Conservation (phyloP, 2,329 filamentous ascomycete genomes). For the Alternaria tenuissima region DNA sequence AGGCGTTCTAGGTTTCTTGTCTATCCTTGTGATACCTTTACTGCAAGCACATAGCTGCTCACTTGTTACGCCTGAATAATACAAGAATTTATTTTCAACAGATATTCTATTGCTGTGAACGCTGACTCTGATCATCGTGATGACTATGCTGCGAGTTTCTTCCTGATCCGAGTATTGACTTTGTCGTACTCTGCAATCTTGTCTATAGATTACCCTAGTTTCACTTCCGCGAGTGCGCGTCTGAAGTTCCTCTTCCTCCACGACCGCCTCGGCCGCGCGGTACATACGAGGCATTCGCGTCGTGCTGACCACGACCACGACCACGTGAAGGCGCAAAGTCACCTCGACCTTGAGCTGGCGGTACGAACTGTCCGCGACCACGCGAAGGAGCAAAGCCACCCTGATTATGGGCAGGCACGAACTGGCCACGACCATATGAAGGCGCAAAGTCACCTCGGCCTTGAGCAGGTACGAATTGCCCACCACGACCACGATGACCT, state of each 20-base stretch:
- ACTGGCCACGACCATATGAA: background rate
- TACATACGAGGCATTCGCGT: background rate
- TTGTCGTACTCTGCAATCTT: background rate
- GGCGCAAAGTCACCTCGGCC: background rate
- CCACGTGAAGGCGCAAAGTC: background rate
- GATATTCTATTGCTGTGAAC: background rate
- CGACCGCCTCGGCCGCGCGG: background rate
- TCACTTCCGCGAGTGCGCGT: background rate
- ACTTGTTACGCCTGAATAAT: background rate
- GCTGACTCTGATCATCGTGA: background rate
- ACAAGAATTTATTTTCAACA: background rate
- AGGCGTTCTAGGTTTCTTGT: background rate
- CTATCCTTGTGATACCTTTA: slow-evolving; percentile 6
- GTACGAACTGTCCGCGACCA: background rate
- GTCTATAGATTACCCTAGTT: background rate
- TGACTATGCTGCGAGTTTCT: background rate
- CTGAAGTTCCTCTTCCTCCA: background rate
- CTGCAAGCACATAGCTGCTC: background rate
- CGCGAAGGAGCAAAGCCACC: background rate
- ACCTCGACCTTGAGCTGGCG: background rate
- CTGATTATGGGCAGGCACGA: background rate
- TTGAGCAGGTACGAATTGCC: background rate
- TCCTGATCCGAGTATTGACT: background rate
- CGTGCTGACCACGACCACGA: background rate
- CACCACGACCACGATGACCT: slow-evolving; percentile 1